Conservation (phyloP, 768 basidiomycete species). For the Leccinum subtestaceum region DNA sequence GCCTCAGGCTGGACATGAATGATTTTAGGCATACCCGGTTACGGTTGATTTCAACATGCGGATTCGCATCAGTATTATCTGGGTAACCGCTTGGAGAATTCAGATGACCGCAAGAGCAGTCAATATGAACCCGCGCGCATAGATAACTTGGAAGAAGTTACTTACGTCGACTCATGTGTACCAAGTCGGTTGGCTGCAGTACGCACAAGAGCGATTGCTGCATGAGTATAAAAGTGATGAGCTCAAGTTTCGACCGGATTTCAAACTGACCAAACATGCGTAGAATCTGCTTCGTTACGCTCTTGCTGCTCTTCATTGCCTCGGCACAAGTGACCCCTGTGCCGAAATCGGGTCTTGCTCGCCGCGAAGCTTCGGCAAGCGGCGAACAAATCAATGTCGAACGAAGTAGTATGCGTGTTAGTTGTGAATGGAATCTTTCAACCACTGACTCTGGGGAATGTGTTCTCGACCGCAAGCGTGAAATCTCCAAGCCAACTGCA, state of each 20-base stretch:
- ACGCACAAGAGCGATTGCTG: not conserved
- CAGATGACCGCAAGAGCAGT: no score
- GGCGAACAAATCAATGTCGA: not conserved
- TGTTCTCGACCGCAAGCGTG: no score
- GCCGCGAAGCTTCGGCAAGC: not conserved
- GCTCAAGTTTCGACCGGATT: not conserved
- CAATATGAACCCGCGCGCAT: no score
- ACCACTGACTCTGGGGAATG: no score
- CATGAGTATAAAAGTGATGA: not conserved
- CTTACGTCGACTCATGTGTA: no score
- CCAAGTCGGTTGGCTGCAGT: not conserved
- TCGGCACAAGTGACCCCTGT: not conserved
- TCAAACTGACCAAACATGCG: not conserved
- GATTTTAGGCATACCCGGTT: no score
- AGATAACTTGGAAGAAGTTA: no score
- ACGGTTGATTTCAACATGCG: no score
- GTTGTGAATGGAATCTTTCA: not conserved
- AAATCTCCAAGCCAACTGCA: no score
- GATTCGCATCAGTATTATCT: no score
- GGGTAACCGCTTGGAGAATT: no score
- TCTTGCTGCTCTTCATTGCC: not conserved
- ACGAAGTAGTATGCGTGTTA: not conserved
- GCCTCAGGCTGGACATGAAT: no score
- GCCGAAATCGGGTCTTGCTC: not conserved
- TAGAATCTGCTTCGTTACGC: not conserved